These are phyloP conservation scores for Codiaeum variegatum DNA, from an alignment of 441 rosid genomes.

Conservation along the genomic window DNA sequence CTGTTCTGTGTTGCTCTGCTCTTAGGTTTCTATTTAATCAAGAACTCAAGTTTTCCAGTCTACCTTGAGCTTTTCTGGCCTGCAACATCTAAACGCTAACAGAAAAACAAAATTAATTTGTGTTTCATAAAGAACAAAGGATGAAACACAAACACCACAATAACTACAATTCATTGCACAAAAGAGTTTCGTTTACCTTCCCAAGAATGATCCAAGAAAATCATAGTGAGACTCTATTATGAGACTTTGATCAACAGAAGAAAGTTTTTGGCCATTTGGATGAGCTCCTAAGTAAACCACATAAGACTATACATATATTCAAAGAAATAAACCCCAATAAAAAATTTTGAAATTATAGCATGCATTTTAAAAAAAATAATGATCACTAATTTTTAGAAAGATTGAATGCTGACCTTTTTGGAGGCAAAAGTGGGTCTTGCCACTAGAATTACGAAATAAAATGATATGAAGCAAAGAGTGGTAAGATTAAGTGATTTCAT, in stretches of 20 bases:
- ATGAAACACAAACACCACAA: no score
- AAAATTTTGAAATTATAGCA: neutral
- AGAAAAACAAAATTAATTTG: no score
- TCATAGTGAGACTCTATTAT: slow-evolving; percentile 44
- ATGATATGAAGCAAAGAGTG: slow-evolving; percentile 14
- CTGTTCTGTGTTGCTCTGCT: no score
- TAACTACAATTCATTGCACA: no score
- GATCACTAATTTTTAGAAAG: no score
- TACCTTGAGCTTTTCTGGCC: no score
- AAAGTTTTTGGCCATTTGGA: slow-evolving; percentile 32
- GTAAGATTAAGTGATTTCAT: slow-evolving; percentile 16
- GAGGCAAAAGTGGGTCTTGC: slow-evolving; percentile 26
- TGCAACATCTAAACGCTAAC: no score
- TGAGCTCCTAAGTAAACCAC: slow-evolving; percentile 73
- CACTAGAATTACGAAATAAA: slow-evolving; percentile 7
- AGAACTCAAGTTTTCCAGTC: no score
- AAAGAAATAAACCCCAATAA: neutral
- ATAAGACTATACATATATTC: slow-evolving; percentile 40
- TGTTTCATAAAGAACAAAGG: no score
- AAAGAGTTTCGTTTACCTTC: slow-evolving; percentile 33
- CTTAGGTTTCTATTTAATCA: no score
- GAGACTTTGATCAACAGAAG: slow-evolving; percentile 21
- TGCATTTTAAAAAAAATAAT: neutral
- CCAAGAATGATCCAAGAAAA: slow-evolving; percentile 52
- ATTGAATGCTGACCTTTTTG: slow-evolving; percentile 23